Conservation (phyloP, 805 yeast species). For the Candida germanica region DNA sequence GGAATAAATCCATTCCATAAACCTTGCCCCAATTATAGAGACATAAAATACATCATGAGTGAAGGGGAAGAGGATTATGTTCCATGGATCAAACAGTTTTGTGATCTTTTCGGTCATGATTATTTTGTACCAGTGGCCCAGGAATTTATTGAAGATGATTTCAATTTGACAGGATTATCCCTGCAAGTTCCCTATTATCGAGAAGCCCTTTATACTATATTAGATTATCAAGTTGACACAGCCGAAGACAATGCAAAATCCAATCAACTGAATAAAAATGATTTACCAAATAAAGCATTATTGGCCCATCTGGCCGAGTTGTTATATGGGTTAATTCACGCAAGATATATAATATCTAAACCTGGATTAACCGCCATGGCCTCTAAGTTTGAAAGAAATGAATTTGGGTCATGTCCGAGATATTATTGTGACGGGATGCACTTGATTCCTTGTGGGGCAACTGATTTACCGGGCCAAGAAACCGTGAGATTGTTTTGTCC, state of each 20-base stretch:
- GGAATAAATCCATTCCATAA: neutral
- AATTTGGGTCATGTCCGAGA: conserved; percentile 91
- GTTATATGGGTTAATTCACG: conserved; percentile 90
- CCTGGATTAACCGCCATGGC: conserved; percentile 90
- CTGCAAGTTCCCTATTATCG: conserved; percentile 85
- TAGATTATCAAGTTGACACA: conserved; percentile 70
- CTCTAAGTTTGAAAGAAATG: conserved; percentile 84
- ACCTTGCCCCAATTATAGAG: neutral
- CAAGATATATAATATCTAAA: conserved; percentile 82
- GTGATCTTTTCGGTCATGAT: conserved; percentile 79
- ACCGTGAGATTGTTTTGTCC: conserved; percentile 94
- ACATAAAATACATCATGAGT: conserved; percentile 25
- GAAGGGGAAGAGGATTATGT: conserved; percentile 55
- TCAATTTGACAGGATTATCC: conserved; percentile 86
- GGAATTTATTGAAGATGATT: conserved; percentile 94
- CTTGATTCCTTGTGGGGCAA: conserved; percentile 85
- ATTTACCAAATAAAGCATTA: conserved; percentile 66
- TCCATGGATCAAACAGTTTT: conserved; percentile 81
- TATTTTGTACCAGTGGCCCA: conserved; percentile 89
- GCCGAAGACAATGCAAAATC: conserved; percentile 30
- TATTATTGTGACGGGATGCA: conserved; percentile 87
- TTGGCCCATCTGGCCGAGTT: conserved; percentile 90
- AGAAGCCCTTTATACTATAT: conserved; percentile 85
- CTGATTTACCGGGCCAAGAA: conserved; percentile 87
- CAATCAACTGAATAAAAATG: conserved; percentile 18